A percentile compares a stretch with the other conserved stretches of the same genome.
These are phyloP conservation scores for Babesia bigemina DNA, from an alignment of 169 alveolate species.

Conservation along the genomic window DNA sequence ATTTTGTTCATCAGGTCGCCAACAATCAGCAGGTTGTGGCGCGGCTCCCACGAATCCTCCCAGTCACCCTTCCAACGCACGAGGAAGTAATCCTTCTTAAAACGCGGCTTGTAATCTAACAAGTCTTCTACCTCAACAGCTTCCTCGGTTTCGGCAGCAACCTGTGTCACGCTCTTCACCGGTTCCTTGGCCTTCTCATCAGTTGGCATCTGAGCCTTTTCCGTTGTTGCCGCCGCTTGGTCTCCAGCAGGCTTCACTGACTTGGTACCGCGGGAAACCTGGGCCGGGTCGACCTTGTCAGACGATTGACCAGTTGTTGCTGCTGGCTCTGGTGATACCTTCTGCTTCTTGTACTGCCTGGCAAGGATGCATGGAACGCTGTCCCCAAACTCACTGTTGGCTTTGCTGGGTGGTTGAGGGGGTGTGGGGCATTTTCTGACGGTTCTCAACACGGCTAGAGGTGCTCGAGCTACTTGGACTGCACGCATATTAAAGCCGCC, in stretches of 20 bases:
- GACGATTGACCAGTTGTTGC: background rate
- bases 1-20: conserved; percentile 67
- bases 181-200: background rate
- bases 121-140: conserved; percentile 73
- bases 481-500: too few species aligned
- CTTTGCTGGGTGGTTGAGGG: background rate
- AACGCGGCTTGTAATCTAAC: conserved; percentile 64
- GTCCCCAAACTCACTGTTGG: background rate
- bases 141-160: conserved; percentile 48
- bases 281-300: too few species aligned
- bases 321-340: background rate
- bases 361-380: background rate
- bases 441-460: background rate
- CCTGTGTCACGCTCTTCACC: conserved; percentile 1
- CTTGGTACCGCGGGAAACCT: too few species aligned
- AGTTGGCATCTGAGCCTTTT: background rate
- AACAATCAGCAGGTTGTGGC: conserved; percentile 65
- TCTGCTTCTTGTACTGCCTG: background rate
- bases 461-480: background rate
- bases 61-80: conserved; percentile 73
- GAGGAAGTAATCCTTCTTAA: conserved; percentile 65
- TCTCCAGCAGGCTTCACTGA: too few species aligned
- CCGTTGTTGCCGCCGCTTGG: background rate
- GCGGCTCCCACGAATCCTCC: conserved; percentile 75
- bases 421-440: background rate